A percentile compares a stretch with the other conserved stretches of the same genome.
Evolutionary conservation across 2,329 filamentous ascomycete genomes (phyloP).

Genomic region (Helicocarpus griseus): DNA sequence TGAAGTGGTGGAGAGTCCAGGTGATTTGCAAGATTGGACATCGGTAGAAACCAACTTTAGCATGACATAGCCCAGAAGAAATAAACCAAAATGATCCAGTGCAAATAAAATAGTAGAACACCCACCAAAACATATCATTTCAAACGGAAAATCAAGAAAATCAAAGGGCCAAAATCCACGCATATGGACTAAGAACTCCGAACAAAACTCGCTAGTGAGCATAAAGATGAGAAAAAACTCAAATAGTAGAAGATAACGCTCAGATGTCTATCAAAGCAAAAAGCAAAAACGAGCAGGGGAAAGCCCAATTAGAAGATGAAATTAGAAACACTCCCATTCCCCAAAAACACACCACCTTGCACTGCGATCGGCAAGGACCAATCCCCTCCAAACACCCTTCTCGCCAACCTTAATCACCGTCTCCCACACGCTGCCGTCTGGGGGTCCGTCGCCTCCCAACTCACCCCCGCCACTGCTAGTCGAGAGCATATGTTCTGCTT

Average conservation of each 20-base stretch:
- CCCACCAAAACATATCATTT: not conserved
- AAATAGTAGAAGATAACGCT: not conserved
- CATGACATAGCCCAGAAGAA: not conserved
- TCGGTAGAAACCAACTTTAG: no score
- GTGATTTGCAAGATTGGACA: no score
- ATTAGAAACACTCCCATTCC: constrained; percentile 53
- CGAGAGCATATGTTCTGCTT: constrained; percentile 37
- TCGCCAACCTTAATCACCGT: constrained; percentile 59
- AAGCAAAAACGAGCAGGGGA: not conserved
- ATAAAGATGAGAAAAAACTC: no score
- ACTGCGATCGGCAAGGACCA: constrained; percentile 55
- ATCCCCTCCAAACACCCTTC: constrained; percentile 51
- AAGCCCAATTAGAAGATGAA: not conserved
- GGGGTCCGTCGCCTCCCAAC: constrained; percentile 26
- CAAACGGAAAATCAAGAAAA: not conserved
- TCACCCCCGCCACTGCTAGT: constrained; percentile 20
- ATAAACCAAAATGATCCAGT: not conserved
- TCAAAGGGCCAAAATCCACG: no score
- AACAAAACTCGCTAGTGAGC: not conserved
- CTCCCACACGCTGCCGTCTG: constrained; percentile 53
- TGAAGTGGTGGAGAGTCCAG: no score
- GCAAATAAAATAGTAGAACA: not conserved
- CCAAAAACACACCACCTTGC: constrained; percentile 62
- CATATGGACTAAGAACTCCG: no score
- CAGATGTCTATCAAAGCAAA: not conserved